Evolutionary conservation across 1,139 yeast genomes (phyloP).

Genomic region (Starmera stellimalicola): DNA sequence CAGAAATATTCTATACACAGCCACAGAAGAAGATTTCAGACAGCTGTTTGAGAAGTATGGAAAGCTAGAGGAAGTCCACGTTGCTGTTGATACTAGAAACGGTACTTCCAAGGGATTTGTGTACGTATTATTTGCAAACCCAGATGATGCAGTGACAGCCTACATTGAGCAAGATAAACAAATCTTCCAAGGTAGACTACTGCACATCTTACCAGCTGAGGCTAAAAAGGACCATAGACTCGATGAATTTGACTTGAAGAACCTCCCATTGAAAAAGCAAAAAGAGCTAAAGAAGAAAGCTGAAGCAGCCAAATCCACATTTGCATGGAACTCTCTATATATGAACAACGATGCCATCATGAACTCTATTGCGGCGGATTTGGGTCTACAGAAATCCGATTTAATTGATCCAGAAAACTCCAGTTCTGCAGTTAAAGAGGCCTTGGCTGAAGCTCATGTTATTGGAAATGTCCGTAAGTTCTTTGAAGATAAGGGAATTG

Average conservation of each 20-base stretch:
- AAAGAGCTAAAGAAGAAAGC: conserved; percentile 74
- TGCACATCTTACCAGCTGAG: conserved; percentile 84
- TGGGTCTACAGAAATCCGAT: conserved; percentile 78
- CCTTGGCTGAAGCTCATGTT: conserved; percentile 94
- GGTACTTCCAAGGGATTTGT: conserved; percentile 93
- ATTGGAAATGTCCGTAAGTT: conserved; percentile 84
- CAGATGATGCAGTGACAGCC: conserved; percentile 70
- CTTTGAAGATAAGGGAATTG: conserved; percentile 81
- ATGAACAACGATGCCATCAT: conserved; percentile 89
- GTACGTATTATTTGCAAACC: conserved; percentile 59
- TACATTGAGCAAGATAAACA: conserved; percentile 70
- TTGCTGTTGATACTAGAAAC: conserved; percentile 84
- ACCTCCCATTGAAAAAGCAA: conserved; percentile 87
- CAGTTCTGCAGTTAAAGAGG: conserved; percentile 92
- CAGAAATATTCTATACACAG: conserved; percentile 74
- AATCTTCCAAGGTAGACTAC: conserved; percentile 86
- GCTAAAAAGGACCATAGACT: conserved; percentile 68
- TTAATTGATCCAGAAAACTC: conserved; percentile 82
- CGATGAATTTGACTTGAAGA: conserved; percentile 85
- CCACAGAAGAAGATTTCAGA: conserved; percentile 72
- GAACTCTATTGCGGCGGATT: conserved; percentile 75
- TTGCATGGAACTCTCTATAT: conserved; percentile 91
- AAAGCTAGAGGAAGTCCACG: conserved; percentile 66
- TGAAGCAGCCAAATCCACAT: conserved; percentile 76
- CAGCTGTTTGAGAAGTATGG: conserved; percentile 39